A percentile compares a stretch with the other conserved stretches of the same genome.
These are phyloP conservation scores for Aquilaria sinensis DNA, from an alignment of 345 rosid genomes.

Conservation along the genomic window DNA sequence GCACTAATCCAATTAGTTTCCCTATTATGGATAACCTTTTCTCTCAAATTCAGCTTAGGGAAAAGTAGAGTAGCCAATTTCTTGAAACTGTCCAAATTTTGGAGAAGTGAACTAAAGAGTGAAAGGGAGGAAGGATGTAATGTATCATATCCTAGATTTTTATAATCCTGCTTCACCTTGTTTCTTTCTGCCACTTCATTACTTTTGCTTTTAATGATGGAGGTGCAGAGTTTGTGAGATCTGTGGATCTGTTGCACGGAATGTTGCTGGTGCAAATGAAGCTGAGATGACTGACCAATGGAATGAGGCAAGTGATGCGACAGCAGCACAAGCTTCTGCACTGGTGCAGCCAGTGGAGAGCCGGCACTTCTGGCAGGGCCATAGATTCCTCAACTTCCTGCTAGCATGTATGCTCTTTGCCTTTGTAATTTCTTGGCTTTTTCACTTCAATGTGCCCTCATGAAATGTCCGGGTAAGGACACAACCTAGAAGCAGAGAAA, in stretches of 20 bases:
- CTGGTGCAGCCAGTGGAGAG: slow-evolving; percentile 23
- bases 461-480: slow-evolving; percentile 7
- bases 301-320: slow-evolving; percentile 33
- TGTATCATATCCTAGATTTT: no score
- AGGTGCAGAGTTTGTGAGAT: slow-evolving; percentile 71
- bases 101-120: no score
- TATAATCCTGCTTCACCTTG: no score
- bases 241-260: slow-evolving; percentile 66
- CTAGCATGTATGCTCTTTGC: slow-evolving; percentile 86
- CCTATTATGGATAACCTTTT: no score
- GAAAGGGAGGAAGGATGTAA: no score
- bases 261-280: slow-evolving; percentile 47
- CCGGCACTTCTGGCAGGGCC: slow-evolving; percentile 67
- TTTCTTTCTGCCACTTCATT: background rate
- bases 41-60: no score
- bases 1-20: no score
- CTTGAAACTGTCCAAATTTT: no score
- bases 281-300: slow-evolving; percentile 35
- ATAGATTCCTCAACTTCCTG: slow-evolving; percentile 69
- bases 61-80: no score
- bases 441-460: slow-evolving; percentile 74
- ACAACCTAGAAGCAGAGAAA: background rate
- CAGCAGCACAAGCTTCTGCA: slow-evolving; percentile 24
- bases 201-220: slow-evolving; percentile 1
- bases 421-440: slow-evolving; percentile 83